Evolutionary conservation across 768 basidiomycete species (phyloP), one percentile per base, ranked within the genome.

Genomic region (Collybia mongolica): DNA sequence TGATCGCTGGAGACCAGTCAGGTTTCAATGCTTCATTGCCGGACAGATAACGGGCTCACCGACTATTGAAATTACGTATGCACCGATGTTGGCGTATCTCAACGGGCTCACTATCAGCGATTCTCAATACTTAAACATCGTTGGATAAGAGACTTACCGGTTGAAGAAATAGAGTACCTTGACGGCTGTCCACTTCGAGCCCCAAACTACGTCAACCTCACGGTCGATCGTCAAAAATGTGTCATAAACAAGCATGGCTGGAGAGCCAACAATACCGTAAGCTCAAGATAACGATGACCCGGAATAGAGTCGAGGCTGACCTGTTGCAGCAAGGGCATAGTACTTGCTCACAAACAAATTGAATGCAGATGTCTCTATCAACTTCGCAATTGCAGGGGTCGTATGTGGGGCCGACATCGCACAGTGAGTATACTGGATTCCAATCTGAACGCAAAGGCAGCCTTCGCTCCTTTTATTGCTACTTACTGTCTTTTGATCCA

Each of bases 191-290:
- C 55, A 56, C 40, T 45, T 49, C 18, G 51, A 52, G 19, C 37
- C 29, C 51, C 54, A 56, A n/a, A 53, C 20, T 3, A 37, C 40
- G 23, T 53, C 45, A 18, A 56, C 55, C 28, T 56, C 55, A 4
- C 55, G 51, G 44, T 53, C 49, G 38, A 53, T 36, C 5, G 55
- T 56, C 35, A 56, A 37, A 15, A 53, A 5, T 7, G 48, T 43
- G 41, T 56, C 55, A 29, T 56, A 56, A 11, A 44, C 20, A 8
- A 56, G 49, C 55, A 56, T 56, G 19, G 48, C 55, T 56, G 29
- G 15, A 42, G 24, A 39, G 5, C 7, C 32, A 14, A 32, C 32
- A 9, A 3, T 14, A 32, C 4, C n/a, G n/a, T n/a, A 32, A 5
- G 11, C 11, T 32, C 32, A 32, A 12, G 14, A 9, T 3, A 14